Evolutionary conservation across 1,139 yeast species (phyloP).

Genomic region (Blastobotrys buckinghamii): DNA sequence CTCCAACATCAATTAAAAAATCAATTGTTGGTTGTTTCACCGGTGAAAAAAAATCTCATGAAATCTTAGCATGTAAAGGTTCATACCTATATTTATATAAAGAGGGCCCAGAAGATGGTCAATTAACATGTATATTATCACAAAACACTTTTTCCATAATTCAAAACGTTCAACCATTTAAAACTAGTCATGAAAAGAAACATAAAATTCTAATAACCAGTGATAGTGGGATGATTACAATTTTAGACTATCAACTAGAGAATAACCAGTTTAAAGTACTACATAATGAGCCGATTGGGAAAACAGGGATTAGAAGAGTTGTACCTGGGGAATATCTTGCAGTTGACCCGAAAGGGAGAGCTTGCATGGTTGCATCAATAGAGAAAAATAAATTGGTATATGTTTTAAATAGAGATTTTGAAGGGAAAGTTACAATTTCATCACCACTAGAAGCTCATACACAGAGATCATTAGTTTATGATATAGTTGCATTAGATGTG

Average conservation of each 20-base stretch:
- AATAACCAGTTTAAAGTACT: constrained; percentile 43
- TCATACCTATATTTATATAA: constrained; percentile 48
- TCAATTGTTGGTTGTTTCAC: constrained; percentile 66
- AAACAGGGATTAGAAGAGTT: constrained; percentile 67
- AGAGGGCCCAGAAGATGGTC: constrained; percentile 49
- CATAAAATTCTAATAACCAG: constrained; percentile 67
- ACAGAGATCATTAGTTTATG: constrained; percentile 49
- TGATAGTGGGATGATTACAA: constrained; percentile 70
- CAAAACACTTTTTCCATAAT: constrained; percentile 58
- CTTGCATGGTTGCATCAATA: constrained; percentile 62
- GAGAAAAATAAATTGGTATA: constrained; percentile 70
- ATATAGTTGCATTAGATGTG: constrained; percentile 58
- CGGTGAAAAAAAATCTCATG: constrained; percentile 48
- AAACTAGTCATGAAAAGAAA: constrained; percentile 46
- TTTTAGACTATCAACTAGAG: constrained; percentile 47
- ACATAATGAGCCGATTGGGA: constrained; percentile 62
- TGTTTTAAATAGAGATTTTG: constrained; percentile 45
- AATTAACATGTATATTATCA: constrained; percentile 39
- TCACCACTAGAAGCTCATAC: constrained; percentile 71
- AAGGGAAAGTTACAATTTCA: constrained; percentile 46
- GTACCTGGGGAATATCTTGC: constrained; percentile 75
- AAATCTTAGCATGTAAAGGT: constrained; percentile 55
- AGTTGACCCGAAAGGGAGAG: constrained; percentile 68
- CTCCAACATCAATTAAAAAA: constrained; percentile 46
- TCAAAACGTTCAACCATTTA: constrained; percentile 46